Evolutionary conservation across 768 basidiomycete genomes (phyloP).

Genomic region (Tricholoma furcatifolium): DNA sequence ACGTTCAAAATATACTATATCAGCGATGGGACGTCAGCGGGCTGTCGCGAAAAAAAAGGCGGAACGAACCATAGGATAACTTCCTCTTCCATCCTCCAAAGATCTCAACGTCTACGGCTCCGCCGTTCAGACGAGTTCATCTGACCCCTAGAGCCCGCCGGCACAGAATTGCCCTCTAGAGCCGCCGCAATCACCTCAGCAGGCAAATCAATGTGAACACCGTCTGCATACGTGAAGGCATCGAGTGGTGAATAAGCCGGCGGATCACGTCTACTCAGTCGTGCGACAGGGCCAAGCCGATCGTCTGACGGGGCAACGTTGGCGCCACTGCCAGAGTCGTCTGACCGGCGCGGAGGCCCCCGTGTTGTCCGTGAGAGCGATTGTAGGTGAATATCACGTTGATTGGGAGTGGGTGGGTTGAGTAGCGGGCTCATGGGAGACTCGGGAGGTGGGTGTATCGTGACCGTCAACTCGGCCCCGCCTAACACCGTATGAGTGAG

Average conservation of each 20-base stretch:
- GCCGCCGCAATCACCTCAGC: slow-evolving; percentile 91
- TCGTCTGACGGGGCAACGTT: slow-evolving; percentile 23
- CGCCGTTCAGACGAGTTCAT: slow-evolving; percentile 52
- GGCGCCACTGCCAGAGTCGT: slow-evolving; percentile 29
- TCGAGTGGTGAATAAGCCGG: slow-evolving; percentile 90
- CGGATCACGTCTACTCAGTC: slow-evolving; percentile 61
- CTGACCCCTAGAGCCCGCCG: slow-evolving; percentile 56
- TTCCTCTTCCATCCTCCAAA: slow-evolving; percentile 11
- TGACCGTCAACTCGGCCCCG: slow-evolving; percentile 59
- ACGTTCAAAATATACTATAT: slow-evolving; percentile 13
- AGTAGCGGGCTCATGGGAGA: slow-evolving; percentile 71
- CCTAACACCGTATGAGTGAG: slow-evolving; percentile 73
- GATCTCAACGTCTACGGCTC: slow-evolving; percentile 46
- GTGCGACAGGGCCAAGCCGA: slow-evolving; percentile 30
- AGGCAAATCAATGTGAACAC: slow-evolving; percentile 91
- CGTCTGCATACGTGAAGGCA: slow-evolving; percentile 79
- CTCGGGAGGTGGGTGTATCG: slow-evolving; percentile 77
- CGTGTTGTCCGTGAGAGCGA: slow-evolving; percentile 44
- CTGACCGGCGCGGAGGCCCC: slow-evolving; percentile 34
- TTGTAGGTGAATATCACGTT: slow-evolving; percentile 79
- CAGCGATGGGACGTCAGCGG: slow-evolving; percentile 7
- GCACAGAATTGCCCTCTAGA: slow-evolving; percentile 69
- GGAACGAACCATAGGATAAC: slow-evolving; percentile 21
- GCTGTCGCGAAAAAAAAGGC: slow-evolving; percentile 1
- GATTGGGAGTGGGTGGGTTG: slow-evolving; percentile 84